phyloP scores from a whole-genome alignment of 2,329 filamentous ascomycete species.

The Tolypocladium pustulatum region DNA sequence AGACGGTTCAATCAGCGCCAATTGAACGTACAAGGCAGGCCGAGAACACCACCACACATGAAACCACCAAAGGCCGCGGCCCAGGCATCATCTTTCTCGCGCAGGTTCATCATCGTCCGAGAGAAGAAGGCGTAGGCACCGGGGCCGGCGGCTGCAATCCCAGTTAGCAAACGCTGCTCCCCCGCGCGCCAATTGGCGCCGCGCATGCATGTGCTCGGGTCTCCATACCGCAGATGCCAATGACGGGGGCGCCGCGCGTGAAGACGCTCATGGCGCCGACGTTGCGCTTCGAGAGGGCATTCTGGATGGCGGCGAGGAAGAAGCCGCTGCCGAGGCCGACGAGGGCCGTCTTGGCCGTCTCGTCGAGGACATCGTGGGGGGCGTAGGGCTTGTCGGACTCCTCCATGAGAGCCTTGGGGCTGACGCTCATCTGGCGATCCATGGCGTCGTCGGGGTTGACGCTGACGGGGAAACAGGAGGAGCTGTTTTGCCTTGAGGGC shows the following conservation, averaged over 20 bases:
- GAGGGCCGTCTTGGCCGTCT: constrained; percentile 52
- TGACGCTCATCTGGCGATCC: constrained; percentile 19
- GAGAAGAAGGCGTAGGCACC: constrained; percentile 69
- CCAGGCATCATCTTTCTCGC: constrained; percentile 70
- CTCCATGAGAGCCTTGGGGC: constrained; percentile 13
- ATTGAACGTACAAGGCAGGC: constrained; percentile 55
- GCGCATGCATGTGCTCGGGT: not conserved
- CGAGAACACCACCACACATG: constrained; percentile 60
- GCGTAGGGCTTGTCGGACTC: constrained; percentile 40
- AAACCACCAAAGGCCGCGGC: constrained; percentile 71
- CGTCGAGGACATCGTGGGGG: constrained; percentile 63
- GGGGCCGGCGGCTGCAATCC: constrained; percentile 42
- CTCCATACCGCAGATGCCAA: constrained; percentile 36
- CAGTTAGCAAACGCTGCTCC: not conserved
- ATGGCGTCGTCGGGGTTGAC: constrained; percentile 16
- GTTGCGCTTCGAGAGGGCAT: constrained; percentile 75
- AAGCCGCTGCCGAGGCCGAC: constrained; percentile 59
- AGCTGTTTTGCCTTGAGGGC: constrained; percentile 14
- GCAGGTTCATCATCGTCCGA: constrained; percentile 70
- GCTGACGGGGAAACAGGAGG: constrained; percentile 6
- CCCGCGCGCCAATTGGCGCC: not conserved
- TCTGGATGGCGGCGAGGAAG: constrained; percentile 70
- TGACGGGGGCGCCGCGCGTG: constrained; percentile 64
- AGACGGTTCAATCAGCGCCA: not conserved
- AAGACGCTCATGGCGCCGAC: constrained; percentile 73